Base-by-base conservation (phyloP, 2,329 filamentous ascomycete genomes). In the Hypoxylon rubiginosum region DNA sequence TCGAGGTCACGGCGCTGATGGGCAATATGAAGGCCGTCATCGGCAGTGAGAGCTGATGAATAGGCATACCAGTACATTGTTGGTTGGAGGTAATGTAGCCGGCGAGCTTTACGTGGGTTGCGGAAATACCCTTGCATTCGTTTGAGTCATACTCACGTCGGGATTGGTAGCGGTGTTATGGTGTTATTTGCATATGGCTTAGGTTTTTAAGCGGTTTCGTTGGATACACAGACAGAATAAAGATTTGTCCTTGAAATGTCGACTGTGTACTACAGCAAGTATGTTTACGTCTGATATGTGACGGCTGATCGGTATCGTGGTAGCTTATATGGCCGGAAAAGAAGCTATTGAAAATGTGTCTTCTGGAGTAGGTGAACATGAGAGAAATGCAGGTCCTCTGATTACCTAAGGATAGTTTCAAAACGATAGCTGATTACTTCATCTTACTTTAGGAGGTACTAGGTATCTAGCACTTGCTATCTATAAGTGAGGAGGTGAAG, bases 1-100 rank as follows among this genome's bases (percentile, higher is more conserved):
- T 82, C 1, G 63, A 71, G 9, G 70, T 79, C 9, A 64, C 74
- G 7, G 77, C 73, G 5, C 66, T 82, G 32, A 71, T 71, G n/a
- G 78, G 78, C 8, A 67, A 57, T 39, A 15, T 79, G 54, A 67
- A 75, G 34, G 69, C 74, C 7, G 8, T 72, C 2, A 69, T 79
- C 34, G 76, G 76, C 6, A 68, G 70, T 15, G 62, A 69, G 39
- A 17, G 6, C 4, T 58, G 58, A 64, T 56, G 43, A 52, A 28
- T 8, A 39, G 46, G 32, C 13, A 11, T 34, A 36, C 43, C 3
- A 15, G 39, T 15, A 43, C 45, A 21, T 34, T 24, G 10, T 24
- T 49, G 9, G 8, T 24, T 19, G 28, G 11, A 28, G 28, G 28
- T 43, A 32, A 43, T 19, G 26, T 45, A 10, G 17, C 43, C 4